Percentiles rank a stretch among this genome's conserved stretches.
phyloP scores from a whole-genome alignment of 805 yeast species.

The Saccharomycopsis sp. region DNA sequence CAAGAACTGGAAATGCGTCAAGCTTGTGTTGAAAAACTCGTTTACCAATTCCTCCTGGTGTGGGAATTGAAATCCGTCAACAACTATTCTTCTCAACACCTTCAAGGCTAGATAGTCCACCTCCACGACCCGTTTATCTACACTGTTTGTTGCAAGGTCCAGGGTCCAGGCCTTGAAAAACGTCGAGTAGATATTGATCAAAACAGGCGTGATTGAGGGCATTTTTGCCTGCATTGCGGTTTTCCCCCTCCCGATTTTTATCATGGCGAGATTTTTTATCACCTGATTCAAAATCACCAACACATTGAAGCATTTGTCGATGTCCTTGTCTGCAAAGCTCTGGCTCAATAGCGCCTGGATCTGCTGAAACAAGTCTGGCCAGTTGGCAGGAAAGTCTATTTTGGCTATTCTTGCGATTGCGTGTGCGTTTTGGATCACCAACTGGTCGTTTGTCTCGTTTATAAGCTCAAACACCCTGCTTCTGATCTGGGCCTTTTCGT shows the following conservation, averaged over 20 bases:
- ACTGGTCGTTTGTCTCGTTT: conserved; percentile 65
- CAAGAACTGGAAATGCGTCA: conserved; percentile 54
- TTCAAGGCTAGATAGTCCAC: conserved; percentile 75
- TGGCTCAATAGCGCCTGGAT: conserved; percentile 37
- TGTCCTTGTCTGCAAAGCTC: conserved; percentile 37
- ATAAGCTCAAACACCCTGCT: conserved; percentile 50
- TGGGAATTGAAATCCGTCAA: conserved; percentile 70
- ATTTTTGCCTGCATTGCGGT: conserved; percentile 70
- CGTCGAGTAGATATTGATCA: conserved; percentile 51
- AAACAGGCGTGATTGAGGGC: conserved; percentile 51
- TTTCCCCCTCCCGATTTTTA: conserved; percentile 75
- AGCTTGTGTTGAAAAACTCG: conserved; percentile 52
- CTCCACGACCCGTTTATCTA: conserved; percentile 47
- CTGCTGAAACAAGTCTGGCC: conserved; percentile 78
- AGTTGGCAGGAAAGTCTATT: conserved; percentile 77
- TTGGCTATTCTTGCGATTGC: conserved; percentile 73
- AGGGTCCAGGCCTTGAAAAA: conserved; percentile 61
- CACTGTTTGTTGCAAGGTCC: conserved; percentile 27
- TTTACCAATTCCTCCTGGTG: conserved; percentile 50
- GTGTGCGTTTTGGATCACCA: conserved; percentile 79
- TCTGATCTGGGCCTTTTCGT: conserved; percentile 65
- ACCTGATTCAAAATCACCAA: conserved; percentile 69
- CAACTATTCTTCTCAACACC: conserved; percentile 61
- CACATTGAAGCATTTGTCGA: conserved; percentile 53
- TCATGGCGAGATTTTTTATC: conserved; percentile 64